Conservation (phyloP, 2,329 filamentous ascomycete species). For the Zasmidium angulare region DNA sequence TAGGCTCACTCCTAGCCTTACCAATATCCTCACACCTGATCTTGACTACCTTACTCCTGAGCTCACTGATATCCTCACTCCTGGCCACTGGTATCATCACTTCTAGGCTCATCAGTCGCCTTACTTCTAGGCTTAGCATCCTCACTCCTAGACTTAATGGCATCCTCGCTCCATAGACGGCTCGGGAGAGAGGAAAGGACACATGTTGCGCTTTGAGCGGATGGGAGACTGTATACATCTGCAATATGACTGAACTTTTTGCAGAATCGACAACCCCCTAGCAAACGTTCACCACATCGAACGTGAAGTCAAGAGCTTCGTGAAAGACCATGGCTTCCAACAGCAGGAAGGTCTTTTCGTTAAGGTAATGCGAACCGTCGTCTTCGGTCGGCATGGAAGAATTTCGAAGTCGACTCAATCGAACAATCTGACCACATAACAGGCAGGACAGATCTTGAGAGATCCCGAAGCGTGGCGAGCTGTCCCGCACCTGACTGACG, state of each 20-base stretch:
- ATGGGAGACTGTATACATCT: conserved; percentile 16
- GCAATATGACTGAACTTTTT: background rate
- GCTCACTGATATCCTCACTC: too few species aligned
- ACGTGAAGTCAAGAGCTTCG: conserved; percentile 15
- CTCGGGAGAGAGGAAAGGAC: too few species aligned
- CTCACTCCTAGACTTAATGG: too few species aligned
- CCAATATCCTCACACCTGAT: too few species aligned
- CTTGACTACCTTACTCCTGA: too few species aligned
- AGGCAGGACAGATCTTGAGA: conserved; percentile 27
- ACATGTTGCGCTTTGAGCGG: too few species aligned
- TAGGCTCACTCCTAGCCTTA: too few species aligned
- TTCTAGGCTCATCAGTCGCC: too few species aligned
- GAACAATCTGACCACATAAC: background rate
- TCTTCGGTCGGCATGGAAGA: background rate
- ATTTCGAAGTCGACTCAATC: too few species aligned
- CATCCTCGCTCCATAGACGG: too few species aligned
- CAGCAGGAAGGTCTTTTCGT: conserved; percentile 20
- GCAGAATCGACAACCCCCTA: conserved; percentile 25
- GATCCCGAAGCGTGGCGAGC: conserved; percentile 28
- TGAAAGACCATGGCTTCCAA: conserved; percentile 14
- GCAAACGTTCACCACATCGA: conserved; percentile 19
- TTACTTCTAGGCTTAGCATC: too few species aligned
- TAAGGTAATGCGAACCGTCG: conserved; percentile 8
- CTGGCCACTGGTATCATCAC: too few species aligned
- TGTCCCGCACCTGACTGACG: conserved; percentile 24